Percentiles rank a stretch among this genome's conserved stretches.
phyloP scores from a whole-genome alignment of 176 grass and related monocot species.

The Raddia guianensis region DNA sequence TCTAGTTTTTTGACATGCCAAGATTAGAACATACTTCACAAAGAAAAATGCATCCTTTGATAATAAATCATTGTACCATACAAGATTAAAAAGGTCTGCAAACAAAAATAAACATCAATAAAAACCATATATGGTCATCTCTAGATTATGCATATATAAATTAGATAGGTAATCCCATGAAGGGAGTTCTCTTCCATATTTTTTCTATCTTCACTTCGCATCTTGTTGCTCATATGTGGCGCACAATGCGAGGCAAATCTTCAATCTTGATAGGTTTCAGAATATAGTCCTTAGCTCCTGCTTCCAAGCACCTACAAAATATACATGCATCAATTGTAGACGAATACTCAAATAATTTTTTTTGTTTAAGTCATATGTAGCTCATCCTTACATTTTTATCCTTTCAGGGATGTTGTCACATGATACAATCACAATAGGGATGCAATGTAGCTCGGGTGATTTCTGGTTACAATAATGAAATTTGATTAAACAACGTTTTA shows the following conservation, averaged over 20 bases:
- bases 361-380: background rate
- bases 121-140: background rate
- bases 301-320: slow-evolving; percentile 11
- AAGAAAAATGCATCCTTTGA: background rate
- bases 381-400: background rate
- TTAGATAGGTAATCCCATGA: background rate
- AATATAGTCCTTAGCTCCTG: slow-evolving; percentile 12
- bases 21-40: background rate
- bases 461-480: background rate
- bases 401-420: slow-evolving; percentile 5
- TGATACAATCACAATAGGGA: slow-evolving; percentile 1
- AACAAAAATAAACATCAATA: background rate
- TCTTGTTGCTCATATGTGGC: background rate
- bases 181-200: background rate
- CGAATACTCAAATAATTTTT: background rate
- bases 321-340: background rate
- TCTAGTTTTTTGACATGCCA: too few species aligned
- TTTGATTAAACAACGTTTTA: background rate
- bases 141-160: background rate
- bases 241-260: slow-evolving; percentile 16
- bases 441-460: background rate
- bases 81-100: too few species aligned
- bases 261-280: background rate
- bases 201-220: background rate
- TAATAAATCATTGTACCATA: too few species aligned